These are phyloP conservation scores for Grosmannia serpens DNA, from an alignment of 2,329 filamentous ascomycete species.

Conservation along the genomic window DNA sequence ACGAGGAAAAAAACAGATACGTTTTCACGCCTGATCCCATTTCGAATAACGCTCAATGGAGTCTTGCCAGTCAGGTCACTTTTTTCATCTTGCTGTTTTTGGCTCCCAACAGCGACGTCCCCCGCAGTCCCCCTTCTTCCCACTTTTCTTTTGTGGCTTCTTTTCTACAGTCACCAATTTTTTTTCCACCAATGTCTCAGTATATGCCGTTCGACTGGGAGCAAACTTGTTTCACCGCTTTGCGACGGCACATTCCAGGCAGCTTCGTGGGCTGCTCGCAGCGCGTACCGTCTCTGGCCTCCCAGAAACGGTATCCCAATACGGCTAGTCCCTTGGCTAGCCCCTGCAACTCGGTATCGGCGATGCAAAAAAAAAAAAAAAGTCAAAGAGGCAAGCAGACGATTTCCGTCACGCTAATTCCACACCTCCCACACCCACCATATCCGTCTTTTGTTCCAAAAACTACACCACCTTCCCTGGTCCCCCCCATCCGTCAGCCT, in stretches of 20 bases:
- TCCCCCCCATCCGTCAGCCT: constrained; percentile 1
- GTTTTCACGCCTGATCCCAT: not conserved
- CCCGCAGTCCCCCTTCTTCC: not conserved
- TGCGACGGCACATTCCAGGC: not conserved
- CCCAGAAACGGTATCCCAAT: constrained; percentile 1
- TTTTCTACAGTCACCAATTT: not conserved
- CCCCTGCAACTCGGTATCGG: constrained; percentile 1
- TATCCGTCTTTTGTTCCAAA: constrained; percentile 1
- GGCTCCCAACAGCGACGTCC: not conserved
- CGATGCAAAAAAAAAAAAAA: not conserved
- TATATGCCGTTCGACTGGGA: not conserved
- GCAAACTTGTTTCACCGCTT: not conserved
- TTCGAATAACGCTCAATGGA: not conserved
- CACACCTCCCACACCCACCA: constrained; percentile 8
- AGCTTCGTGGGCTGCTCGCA: not conserved
- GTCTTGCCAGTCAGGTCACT: not conserved
- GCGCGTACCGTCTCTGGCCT: not conserved
- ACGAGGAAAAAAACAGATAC: not conserved
- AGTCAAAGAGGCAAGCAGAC: not conserved
- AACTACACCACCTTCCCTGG: not conserved
- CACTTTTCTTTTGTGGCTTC: not conserved
- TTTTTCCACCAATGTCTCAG: not conserved
- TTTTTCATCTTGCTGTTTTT: not conserved
- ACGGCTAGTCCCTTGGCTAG: not conserved
- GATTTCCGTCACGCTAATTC: constrained; percentile 8